Base-by-base conservation (phyloP, 176 grass and related monocot species). In the maize (Zea mays) region DNA sequence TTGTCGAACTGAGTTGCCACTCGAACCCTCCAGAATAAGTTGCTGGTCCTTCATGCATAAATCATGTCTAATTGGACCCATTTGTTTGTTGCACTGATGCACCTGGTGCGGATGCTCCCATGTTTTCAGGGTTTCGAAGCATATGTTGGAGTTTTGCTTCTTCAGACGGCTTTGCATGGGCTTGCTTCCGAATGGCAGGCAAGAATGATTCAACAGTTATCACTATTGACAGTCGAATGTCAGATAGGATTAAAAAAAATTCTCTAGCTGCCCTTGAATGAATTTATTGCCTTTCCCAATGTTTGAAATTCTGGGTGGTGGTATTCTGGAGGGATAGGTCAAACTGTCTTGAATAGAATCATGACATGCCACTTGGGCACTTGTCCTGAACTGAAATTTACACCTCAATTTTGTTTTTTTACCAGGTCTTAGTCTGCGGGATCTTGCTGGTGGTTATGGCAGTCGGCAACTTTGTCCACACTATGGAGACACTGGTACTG, bases 371-470 rank as follows among this genome's bases (percentile, higher is more conserved):
- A 58, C 55, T 21, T 58, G n/a, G 42, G 15, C 15, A 50, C 4
- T 43, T 69, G 21, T 63, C 64, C 35, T 55, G 11, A 64, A 80
- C 39, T 19, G 70, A 80, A 67, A 3, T 10, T 62, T 55, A 48
- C 42, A 11, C 9, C 3, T 0, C 34, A 5, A 36, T 46, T 63
- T 62, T n/a, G 2, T 84, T 21, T 58, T 41, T 57, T 59, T 68
- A 14, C 33, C 83, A 97, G 93, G 90, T 92, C 15, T 52, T 90
- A 71, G 90, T 82, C 11, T 90, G 93, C 47, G 93, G 93, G 58
- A 76, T 97, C 70, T 82, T 97, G 83, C 85, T 97, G 35, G 83
- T 97, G 73, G 93, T 97, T 62, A 97, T 97, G 93, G 93, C 93
- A 69, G 93, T 90, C 1, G 93, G 90, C 42, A 97, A 97, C 79